Conservation (phyloP, 139 green algal genomes). For the Coccomyxa sp. region DNA sequence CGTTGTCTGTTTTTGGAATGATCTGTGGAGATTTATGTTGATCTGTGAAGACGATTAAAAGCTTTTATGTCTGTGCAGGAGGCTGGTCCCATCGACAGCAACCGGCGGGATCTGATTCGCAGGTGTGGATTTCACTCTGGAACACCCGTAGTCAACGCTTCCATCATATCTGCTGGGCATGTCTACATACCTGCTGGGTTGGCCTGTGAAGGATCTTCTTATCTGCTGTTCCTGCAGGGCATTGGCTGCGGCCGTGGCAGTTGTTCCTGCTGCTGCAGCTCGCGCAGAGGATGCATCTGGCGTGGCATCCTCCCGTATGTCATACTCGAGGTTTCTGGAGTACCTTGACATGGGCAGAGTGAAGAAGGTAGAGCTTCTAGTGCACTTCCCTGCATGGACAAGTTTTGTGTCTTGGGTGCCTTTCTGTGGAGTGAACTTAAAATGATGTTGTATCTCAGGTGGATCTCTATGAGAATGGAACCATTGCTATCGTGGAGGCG, state of each 20-base stretch:
- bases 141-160: background rate
- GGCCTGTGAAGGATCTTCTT: background rate
- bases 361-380: slow-evolving; percentile 82
- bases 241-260: slow-evolving; percentile 14
- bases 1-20: too few relatives aligned
- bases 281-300: slow-evolving; percentile 46
- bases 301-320: slow-evolving; percentile 97
- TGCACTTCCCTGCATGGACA: too few relatives aligned
- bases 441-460: slow-evolving; percentile 47
- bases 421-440: background rate
- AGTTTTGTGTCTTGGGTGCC: too few relatives aligned
- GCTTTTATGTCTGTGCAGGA: background rate
- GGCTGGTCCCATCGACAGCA: background rate
- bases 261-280: slow-evolving; percentile 13
- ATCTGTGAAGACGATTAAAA: too few relatives aligned
- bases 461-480: slow-evolving; percentile 99
- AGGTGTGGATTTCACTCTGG: background rate
- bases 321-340: slow-evolving; percentile 98
- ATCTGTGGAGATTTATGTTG: too few relatives aligned
- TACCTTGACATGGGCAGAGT: slow-evolving; percentile 99
- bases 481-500: slow-evolving; percentile 98
- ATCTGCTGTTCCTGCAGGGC: slow-evolving; percentile 9
- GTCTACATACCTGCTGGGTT: background rate
- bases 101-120: background rate
- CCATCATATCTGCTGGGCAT: background rate